These are phyloP conservation scores for Linnemannia zychae DNA, from an alignment of 192 early-diverging fungal species.

Conservation along the genomic window DNA sequence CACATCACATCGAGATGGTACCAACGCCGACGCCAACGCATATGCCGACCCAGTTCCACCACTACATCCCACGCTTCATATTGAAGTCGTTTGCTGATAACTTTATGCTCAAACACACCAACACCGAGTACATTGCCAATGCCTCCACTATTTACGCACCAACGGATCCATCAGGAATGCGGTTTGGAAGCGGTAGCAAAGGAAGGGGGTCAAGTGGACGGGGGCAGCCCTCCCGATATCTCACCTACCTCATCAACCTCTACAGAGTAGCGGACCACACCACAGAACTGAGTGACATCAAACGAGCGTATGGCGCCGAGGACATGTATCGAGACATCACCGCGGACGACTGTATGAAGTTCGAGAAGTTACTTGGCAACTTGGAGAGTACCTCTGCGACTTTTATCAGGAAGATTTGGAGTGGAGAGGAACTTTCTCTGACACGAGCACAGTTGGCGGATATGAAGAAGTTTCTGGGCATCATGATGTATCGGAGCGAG, in stretches of 20 bases:
- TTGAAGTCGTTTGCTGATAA: conserved; percentile 43
- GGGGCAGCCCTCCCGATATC: background rate
- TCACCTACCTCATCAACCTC: conserved; percentile 4
- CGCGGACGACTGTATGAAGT: conserved; percentile 32
- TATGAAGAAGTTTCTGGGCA: conserved; percentile 42
- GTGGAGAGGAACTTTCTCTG: conserved; percentile 1
- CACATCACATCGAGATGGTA: no score
- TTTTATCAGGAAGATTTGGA: conserved; percentile 23
- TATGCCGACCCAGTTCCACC: conserved; percentile 47
- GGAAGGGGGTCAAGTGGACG: background rate
- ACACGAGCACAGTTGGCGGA: conserved; percentile 27
- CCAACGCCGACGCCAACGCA: no score
- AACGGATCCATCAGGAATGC: background rate
- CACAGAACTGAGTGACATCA: background rate
- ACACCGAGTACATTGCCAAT: conserved; percentile 6
- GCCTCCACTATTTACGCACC: background rate
- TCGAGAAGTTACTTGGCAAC: conserved; percentile 41
- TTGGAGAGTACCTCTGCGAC: conserved; percentile 28
- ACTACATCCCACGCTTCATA: conserved; percentile 52
- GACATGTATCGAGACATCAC: conserved; percentile 21
- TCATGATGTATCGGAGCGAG: conserved; percentile 45
- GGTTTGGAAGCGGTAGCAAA: background rate
- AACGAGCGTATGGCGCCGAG: conserved; percentile 11
- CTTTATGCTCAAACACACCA: background rate
- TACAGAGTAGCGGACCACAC: background rate